Base-by-base conservation (phyloP, 2,329 filamentous ascomycete species). In the Clonostachys chloroleuca region DNA sequence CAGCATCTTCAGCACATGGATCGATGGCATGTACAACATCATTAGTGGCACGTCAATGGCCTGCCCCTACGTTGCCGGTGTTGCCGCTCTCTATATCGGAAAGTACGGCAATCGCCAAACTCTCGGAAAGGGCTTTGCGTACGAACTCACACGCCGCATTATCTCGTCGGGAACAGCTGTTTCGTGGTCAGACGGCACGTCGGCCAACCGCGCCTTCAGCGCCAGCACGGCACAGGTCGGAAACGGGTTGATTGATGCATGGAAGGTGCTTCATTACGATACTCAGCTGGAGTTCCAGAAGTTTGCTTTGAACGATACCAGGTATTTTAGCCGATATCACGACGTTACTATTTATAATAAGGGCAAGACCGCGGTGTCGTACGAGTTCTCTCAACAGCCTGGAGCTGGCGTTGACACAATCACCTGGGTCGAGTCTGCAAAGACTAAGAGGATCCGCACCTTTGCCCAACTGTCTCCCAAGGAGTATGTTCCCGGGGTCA, bases 31-130 rank as follows among this genome's bases (percentile, higher is more conserved):
- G 13, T 61, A 61, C 46, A 63, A 62, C 5, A 62, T 75, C 8
- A 59, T 70, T 34, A 70, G 65, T 44, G 74, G 74, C 41, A 77
- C 74, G 1, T 74, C 70, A 3, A 77, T 77, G 74, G 67, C 72
- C 5, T 66, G 65, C 42, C 72, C 72, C 2, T 72, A 72, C 47
- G 62, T 73, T 7, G 72, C 72, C 20, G 72, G 70, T 30, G 59
- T 68, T 24, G 64, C 66, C 3, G 66, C 65, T 16, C 56, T 69
- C 14, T 68, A 63, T 41, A 59, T 68, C 44, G 50, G 59, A 8
- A 56, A 53, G 12, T 51, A 59, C 35, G 66, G 65, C 12, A 63
- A 65, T 5, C 62, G 61, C 8, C 47, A 48, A 4, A 49, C 54
- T 3, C 57, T 67, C 41, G 64, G 64, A 17, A 57, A 58, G 34